Conservation (phyloP, 495 filamentous ascomycete genomes). For the Lindgomyces ingoldianus region DNA sequence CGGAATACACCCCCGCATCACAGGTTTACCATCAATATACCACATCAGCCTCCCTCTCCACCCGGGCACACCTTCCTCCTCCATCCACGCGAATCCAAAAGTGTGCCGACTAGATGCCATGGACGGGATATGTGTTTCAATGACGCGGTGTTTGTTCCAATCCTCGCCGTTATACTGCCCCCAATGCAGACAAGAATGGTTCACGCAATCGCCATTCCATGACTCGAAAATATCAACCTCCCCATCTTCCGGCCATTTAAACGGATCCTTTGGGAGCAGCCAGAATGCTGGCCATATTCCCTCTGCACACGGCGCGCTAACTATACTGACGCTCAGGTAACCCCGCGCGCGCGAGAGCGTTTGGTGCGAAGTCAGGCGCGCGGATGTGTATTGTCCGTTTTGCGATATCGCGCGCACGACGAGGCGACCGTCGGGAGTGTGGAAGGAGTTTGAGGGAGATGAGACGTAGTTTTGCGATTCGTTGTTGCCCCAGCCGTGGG, state of each 20-base stretch:
- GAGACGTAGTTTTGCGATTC: conserved; percentile 51
- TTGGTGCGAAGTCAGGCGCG: conserved; percentile 46
- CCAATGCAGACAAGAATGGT: conserved; percentile 53
- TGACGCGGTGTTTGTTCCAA: conserved; percentile 48
- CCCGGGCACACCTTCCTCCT: conserved; percentile 39
- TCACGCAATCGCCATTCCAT: conserved; percentile 44
- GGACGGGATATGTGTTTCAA: conserved; percentile 42
- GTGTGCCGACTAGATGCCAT: conserved; percentile 36
- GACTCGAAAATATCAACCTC: conserved; percentile 42
- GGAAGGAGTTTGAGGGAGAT: conserved; percentile 45
- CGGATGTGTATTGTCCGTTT: conserved; percentile 45
- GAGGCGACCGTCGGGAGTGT: conserved; percentile 46
- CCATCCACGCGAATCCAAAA: conserved; percentile 49
- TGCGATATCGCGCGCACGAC: conserved; percentile 47
- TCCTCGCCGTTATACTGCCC: conserved; percentile 49
- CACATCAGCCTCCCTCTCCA: conserved; percentile 43
- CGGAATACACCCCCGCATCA: conserved; percentile 49
- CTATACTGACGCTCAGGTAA: conserved; percentile 42
- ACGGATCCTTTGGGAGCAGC: conserved; percentile 50
- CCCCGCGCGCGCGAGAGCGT: conserved; percentile 47
- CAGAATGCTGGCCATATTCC: conserved; percentile 53
- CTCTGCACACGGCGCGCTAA: conserved; percentile 46
- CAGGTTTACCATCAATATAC: conserved; percentile 50
- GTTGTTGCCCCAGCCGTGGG: conserved; percentile 52
- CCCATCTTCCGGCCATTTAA: conserved; percentile 41